Conservation (phyloP, 2,329 filamentous ascomycete genomes). For the Celoporthe dispersa region DNA sequence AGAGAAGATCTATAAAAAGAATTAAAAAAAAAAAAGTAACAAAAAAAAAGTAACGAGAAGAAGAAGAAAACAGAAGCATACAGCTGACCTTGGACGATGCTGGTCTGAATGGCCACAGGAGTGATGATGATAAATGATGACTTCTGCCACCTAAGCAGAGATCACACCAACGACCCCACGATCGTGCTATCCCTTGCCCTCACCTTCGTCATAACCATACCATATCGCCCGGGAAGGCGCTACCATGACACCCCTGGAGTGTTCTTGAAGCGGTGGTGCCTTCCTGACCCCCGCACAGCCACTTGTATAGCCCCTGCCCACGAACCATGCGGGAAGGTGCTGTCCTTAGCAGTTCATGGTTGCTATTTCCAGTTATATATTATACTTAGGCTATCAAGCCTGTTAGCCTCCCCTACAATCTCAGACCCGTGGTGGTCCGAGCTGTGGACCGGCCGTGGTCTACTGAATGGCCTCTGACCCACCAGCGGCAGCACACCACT, state of each 20-base stretch:
- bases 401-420: too few species aligned
- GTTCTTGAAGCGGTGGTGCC: background rate
- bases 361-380: background rate
- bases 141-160: background rate
- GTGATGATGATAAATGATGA: background rate
- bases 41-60: too few species aligned
- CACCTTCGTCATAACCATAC: background rate
- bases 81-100: background rate
- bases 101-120: background rate
- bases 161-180: background rate
- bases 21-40: too few species aligned
- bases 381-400: background rate
- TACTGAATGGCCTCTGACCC: too few species aligned
- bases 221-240: background rate
- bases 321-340: background rate
- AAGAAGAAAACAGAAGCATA: background rate
- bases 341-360: background rate
- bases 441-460: too few species aligned
- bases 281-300: background rate
- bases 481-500: background rate
- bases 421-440: too few species aligned
- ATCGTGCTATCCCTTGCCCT: background rate
- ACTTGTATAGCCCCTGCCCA: background rate
- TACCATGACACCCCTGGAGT: background rate
- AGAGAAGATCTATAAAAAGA: too few species aligned